These are phyloP conservation scores for Claviceps sp. DNA, from an alignment of 2,329 filamentous ascomycete species.

Conservation along the genomic window DNA sequence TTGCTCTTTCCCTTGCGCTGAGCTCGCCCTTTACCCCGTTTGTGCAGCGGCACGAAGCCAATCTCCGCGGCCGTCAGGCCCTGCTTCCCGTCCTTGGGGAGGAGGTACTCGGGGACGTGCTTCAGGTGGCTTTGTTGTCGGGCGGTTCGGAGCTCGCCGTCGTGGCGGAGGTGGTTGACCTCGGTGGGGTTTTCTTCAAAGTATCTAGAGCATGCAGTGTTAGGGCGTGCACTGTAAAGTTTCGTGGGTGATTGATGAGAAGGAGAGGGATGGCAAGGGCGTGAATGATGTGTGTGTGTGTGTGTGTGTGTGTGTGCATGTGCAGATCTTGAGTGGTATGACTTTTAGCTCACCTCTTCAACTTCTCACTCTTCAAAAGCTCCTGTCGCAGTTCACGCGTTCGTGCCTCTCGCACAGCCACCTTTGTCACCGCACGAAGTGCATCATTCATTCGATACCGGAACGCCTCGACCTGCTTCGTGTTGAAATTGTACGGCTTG, in stretches of 20 bases:
- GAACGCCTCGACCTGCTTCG: constrained; percentile 86
- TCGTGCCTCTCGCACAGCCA: constrained; percentile 80
- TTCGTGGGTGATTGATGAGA: too few species aligned
- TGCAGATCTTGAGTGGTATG: neutral
- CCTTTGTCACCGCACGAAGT: constrained; percentile 74
- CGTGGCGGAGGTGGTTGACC: constrained; percentile 74
- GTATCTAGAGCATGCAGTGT: constrained; percentile 32
- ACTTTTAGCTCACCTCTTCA: constrained; percentile 45
- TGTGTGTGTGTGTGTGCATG: neutral
- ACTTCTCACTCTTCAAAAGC: constrained; percentile 82
- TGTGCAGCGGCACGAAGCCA: constrained; percentile 61
- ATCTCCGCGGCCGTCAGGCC: constrained; percentile 52
- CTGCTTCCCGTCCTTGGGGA: constrained; percentile 65
- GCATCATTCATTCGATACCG: constrained; percentile 91
- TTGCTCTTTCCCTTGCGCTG: constrained; percentile 31
- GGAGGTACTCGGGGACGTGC: constrained; percentile 85
- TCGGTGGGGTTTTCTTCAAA: constrained; percentile 96
- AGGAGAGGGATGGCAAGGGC: neutral
- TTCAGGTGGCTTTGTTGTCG: constrained; percentile 80
- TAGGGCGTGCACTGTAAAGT: neutral
- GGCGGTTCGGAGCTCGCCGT: constrained; percentile 73
- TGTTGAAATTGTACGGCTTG: constrained; percentile 87
- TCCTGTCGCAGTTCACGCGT: constrained; percentile 80
- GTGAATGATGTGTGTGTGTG: neutral
- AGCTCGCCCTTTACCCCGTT: constrained; percentile 35